phyloP scores from a whole-genome alignment of 2,329 filamentous ascomycete genomes.

The Cadophora gregata region DNA sequence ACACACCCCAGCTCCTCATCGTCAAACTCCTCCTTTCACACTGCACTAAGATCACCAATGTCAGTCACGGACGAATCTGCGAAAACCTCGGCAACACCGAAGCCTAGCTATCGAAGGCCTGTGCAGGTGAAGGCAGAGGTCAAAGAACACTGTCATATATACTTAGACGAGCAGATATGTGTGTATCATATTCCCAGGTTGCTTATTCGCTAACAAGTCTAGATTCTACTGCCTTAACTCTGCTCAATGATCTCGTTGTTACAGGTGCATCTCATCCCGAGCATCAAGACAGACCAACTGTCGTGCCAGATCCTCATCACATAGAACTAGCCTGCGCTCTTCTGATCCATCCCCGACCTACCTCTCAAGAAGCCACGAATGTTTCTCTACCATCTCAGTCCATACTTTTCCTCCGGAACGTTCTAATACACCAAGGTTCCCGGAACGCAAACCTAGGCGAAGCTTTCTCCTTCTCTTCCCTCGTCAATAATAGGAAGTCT shows the following conservation, averaged over 20 bases:
- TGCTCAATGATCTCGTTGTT: conserved; percentile 68
- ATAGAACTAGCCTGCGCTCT: conserved; percentile 81
- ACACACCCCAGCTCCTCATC: conserved; percentile 7
- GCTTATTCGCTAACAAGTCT: conserved; percentile 2
- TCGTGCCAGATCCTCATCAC: conserved; percentile 73
- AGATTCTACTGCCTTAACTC: conserved; percentile 64
- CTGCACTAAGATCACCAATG: conserved; percentile 25
- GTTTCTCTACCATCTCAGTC: conserved; percentile 69
- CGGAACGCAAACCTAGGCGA: conserved; percentile 71
- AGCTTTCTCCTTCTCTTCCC: conserved; percentile 70
- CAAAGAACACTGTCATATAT: conserved; percentile 70
- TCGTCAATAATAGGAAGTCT: conserved; percentile 34
- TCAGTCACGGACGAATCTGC: neutral
- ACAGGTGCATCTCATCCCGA: conserved; percentile 52
- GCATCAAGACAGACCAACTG: conserved; percentile 52
- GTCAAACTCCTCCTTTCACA: conserved; percentile 24
- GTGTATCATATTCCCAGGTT: conserved; percentile 39
- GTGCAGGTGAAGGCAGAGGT: conserved; percentile 66
- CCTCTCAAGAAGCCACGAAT: conserved; percentile 71
- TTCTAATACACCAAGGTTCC: conserved; percentile 70
- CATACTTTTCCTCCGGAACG: conserved; percentile 71
- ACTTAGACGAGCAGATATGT: conserved; percentile 78
- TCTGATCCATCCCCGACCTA: conserved; percentile 80
- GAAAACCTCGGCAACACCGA: neutral
- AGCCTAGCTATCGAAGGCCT: conserved; percentile 56